phyloP scores from a whole-genome alignment of 129 eudicot genomes.

The Pseudognaphalium luteoalbum region DNA sequence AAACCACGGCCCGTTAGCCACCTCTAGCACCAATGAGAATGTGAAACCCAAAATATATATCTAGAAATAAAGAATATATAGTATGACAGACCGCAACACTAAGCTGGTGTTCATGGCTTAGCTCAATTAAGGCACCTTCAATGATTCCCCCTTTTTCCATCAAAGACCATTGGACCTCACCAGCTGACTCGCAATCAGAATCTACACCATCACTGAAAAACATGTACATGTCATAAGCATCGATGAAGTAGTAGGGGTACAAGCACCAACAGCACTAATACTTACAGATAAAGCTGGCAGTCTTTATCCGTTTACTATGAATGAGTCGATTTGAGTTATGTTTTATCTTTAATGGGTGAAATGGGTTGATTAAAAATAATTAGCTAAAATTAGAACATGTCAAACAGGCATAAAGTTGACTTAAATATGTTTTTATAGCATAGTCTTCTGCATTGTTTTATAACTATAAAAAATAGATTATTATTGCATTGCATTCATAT shows the following conservation, averaged over 20 bases:
- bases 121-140: slow-evolving; percentile 73
- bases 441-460: no score
- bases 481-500: no score
- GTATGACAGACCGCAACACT: slow-evolving; percentile 56
- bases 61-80: background rate
- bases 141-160: slow-evolving; percentile 75
- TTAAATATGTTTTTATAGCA: no score
- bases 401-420: no score
- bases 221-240: slow-evolving; percentile 16
- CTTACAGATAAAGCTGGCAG: background rate
- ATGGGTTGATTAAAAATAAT: no score
- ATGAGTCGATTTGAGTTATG: no score
- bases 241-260: slow-evolving; percentile 9
- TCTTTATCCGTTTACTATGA: background rate
- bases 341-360: no score
- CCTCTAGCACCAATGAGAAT: no score
- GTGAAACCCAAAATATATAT: slow-evolving; percentile 1
- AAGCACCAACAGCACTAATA: no score
- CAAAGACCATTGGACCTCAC: slow-evolving; percentile 43
- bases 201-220: slow-evolving; percentile 54
- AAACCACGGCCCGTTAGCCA: no score
- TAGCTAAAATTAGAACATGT: no score
- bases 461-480: no score
- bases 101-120: slow-evolving; percentile 69
- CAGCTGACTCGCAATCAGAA: slow-evolving; percentile 48